Evolutionary conservation across 208 protist species (phyloP), one percentile per base, ranked within the genome.

Genomic region (Acanthamoeba polyphaga): DNA sequence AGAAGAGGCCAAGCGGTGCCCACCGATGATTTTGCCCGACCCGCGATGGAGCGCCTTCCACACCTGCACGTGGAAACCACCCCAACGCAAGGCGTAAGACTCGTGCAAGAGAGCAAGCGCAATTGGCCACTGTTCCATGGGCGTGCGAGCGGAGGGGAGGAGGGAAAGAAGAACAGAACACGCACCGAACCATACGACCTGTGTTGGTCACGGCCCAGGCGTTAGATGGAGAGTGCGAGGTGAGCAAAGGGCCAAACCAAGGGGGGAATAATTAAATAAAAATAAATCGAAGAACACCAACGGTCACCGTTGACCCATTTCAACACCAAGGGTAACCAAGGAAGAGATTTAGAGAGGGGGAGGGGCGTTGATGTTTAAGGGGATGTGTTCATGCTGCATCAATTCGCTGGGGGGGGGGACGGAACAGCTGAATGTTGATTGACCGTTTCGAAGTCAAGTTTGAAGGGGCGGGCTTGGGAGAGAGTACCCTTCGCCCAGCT

Each of bases 11-110:
- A 22, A 8, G 29, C 32, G 13, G 27, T 82, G n/a, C 80, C 27
- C 34, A 68, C 53, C 82, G 51, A 90, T 90, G 43, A 90, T 90
- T 32, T 68, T 90, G 51, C 82, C 82, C 53, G 82, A 90, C 8
- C 53, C 58, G 19, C 82, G 82, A 68, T 90, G 82, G 29, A 90
- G 55, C n/a, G 82, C 82, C 55, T 90, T 90, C 82, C 82, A 90
- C 4, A 90, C 74, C 74, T 82, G 70, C 70, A 82, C 43, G 12
- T 22, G 10, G 46, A 82, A 13, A 62, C 58, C 19, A 64, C n/a
- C 27, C 15, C 34, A 72, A n/a, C 66, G 66, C 13, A 10, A 72
- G 29, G 19, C 66, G 66, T 68, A 22, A 68, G 66, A 38, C n/a
- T 29, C 13, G 62, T 22, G 27, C 17, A 68, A 68, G 62, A 29